Evolutionary conservation across 805 yeast species (phyloP), one percentile per base, ranked within the genome.

Genomic region (Millerozyma acaciae): DNA sequence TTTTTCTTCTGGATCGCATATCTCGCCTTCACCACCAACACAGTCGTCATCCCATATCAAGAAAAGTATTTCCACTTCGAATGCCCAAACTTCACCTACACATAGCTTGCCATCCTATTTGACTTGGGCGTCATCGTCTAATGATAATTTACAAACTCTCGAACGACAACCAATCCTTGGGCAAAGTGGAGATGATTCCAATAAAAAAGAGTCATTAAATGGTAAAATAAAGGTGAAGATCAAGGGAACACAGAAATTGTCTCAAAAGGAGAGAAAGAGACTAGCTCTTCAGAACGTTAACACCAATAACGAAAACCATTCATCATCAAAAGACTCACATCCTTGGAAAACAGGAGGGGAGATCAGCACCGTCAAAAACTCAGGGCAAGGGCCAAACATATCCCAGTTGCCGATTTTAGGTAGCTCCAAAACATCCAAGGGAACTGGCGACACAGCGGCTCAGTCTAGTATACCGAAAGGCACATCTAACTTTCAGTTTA

Each of bases 181-280:
- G 8, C 28, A 21, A 21, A 5, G 42, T 36, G n/a, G 5, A 14
- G 19, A 23, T 2, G 13, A 13, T 3, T 13, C 10, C 4, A 14
- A 8, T 5, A 21, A 20, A 3, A 24, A 25, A n/a, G 35, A 47
- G 16, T 8, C 35, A 44, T n/a, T 22, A 21, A 22, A 26, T 21
- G 5, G 22, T 23, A 19, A 27, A 42, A 13, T 42, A 46, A 6
- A 66, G 24, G 48, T 57, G 3, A 57, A 55, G 33, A 47, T 68
- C 14, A 58, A 59, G 2, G 62, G 70, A 0, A 53, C 61, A 14
- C 50, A 57, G 20, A 70, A 72, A 39, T 45, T 75, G 10, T 78
- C 85, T 1, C 85, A 80, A 42, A 76, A 76, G 45, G 84, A 78
- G 42, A 53, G 84, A 25, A 75, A 71, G 48, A 67, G 61, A 37